Evolutionary conservation across 306 rosid genomes (phyloP), one percentile per base, ranked within the genome.

Genomic region (Arachis stenosperma): DNA sequence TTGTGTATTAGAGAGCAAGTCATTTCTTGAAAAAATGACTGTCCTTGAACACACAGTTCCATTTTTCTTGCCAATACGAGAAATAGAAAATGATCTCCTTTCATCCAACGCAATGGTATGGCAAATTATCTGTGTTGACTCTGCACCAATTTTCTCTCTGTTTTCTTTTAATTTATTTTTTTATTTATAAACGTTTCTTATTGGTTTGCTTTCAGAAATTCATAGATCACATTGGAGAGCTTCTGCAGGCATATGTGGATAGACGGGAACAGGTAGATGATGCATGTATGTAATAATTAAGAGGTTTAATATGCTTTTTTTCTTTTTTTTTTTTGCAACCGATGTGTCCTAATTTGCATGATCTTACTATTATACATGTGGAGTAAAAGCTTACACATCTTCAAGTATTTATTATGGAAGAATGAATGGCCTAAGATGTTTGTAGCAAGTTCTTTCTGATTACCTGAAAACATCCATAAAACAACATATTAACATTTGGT

Each of bases 21-120:
- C 97, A 61, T 94, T 94, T 86, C 97, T 94, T 77, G 96, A 94
- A 86, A 94, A 90, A 84, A 84, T 94, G 97, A 81, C 91, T 42
- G 96, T 94, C 70, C 77, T 87, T 69, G 99, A 94, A 77, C 99
- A 94, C 88, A 91, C 97, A 8, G 67, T 88, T 81, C 97, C 99
- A 13, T 91, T 89, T 79, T 91, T 94, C 83, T 78, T 94, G 78
- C 97, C 99, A 9, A 79, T 88, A 62, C 86, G 89, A 41, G 97
- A 91, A 83, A 84, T 86, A 50, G 99, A 95, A 87, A 95, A 84
- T 68, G 96, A 86, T 69, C 93, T 88, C 60, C 99, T 91, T 71
- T 88, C 91, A 75, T 87, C 92, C 69, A 95, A 88, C 61, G 96
- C 97, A 17, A 91, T 89, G 97, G 99, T 95, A 84, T 61, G 73